Base-by-base conservation (phyloP, 2,329 filamentous ascomycete species). In the Chaetomiaceae sp. region DNA sequence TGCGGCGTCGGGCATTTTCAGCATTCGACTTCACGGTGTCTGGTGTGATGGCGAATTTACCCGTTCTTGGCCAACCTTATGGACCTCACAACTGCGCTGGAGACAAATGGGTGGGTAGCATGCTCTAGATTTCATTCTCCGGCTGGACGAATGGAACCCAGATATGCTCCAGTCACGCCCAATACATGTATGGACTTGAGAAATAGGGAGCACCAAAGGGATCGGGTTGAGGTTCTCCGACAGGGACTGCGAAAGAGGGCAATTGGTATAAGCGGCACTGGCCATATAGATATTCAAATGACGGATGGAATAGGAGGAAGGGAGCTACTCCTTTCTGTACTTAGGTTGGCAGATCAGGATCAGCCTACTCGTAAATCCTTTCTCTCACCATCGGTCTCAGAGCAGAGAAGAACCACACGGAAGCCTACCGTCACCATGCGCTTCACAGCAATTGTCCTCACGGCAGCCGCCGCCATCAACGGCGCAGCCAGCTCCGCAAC, bases 111-210 rank as follows among this genome's bases (percentile, higher is more conserved):
- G 15, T 20, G 11, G 45, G 9, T 23, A n/a, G 11, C 40, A 20
- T 25, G 38, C 2, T 40, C 7, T 14, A 11, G n/a, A 33, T 36
- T 36, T 14, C 12, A 9, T 34, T n/a, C n/a, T n/a, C n/a, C n/a
- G n/a, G n/a, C 27, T 53, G 53, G 53, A 29, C 43, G 34, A 57
- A 44, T 45, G 54, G 55, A 57, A 52, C 4, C n/a, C 8, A n/a
- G 20, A 29, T 14, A 23, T 15, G 22, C 5, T 31, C 11, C 12
- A 14, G 45, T 15, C 17, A 37, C 34, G n/a, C n/a, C n/a, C n/a
- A n/a, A n/a, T n/a, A 34, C 31, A 34, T 14, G 9, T 31, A 19
- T 19, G 15, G n/a, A 25, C 8, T 34, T n/a, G n/a, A n/a, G n/a
- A n/a, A n/a, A n/a, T n/a, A n/a, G n/a, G n/a, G n/a, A n/a, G n/a